phyloP scores from a whole-genome alignment of 768 basidiomycete species.

The Agaricus sinodeliciosus region DNA sequence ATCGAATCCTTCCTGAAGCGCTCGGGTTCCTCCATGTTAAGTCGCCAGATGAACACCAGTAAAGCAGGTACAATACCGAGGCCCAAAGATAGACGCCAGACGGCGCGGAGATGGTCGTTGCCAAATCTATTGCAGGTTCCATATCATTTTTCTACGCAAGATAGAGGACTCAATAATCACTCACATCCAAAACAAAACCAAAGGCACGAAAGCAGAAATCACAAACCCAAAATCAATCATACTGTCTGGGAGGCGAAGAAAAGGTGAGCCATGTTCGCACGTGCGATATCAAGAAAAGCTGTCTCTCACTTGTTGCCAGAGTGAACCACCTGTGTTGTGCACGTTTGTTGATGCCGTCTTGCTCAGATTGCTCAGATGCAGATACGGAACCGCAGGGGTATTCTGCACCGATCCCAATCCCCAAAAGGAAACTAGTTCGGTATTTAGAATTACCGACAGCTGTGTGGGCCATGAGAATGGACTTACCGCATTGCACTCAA shows the following conservation, averaged over 20 bases:
- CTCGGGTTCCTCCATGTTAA: constrained; percentile 76
- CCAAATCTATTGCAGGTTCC: constrained; percentile 48
- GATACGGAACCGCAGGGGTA: constrained; percentile 90
- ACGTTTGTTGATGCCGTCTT: constrained; percentile 67
- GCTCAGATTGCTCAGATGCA: constrained; percentile 86
- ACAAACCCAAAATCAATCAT: constrained; percentile 90
- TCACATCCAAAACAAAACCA: constrained; percentile 86
- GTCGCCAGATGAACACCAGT: constrained; percentile 81
- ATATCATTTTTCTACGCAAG: too few species aligned
- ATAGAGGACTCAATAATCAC: constrained; percentile 18
- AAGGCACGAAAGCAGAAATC: constrained; percentile 70
- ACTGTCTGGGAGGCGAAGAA: constrained; percentile 36
- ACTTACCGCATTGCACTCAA: constrained; percentile 69
- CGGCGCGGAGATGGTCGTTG: constrained; percentile 69
- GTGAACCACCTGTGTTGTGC: constrained; percentile 85
- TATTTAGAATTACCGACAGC: background rate
- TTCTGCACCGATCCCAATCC: constrained; percentile 84
- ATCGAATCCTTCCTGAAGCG: constrained; percentile 74
- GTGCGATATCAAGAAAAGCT: background rate
- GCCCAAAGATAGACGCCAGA: constrained; percentile 84
- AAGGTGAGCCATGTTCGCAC: background rate
- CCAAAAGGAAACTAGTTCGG: constrained; percentile 66
- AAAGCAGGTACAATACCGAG: constrained; percentile 78
- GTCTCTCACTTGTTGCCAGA: constrained; percentile 72
- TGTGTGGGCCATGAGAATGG: background rate